Conservation (phyloP, 345 rosid genomes). For the Odontarrhena argentea region DNA sequence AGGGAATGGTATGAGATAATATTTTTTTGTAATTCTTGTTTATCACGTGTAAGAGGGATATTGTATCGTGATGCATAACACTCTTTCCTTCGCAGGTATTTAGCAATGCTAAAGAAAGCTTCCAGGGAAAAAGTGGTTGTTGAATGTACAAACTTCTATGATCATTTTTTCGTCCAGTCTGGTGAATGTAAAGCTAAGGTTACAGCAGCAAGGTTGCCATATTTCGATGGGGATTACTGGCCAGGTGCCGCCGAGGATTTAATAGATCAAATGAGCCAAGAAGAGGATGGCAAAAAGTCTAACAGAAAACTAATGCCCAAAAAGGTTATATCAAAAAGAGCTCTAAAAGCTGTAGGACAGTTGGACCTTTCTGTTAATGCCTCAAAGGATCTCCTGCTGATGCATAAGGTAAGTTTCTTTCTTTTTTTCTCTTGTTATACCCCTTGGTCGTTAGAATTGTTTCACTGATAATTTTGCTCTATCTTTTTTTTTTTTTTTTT, state of each 20-base stretch:
- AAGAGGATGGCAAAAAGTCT: constrained; percentile 89
- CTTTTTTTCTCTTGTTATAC: background rate
- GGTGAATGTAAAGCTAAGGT: constrained; percentile 93
- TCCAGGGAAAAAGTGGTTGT: constrained; percentile 80
- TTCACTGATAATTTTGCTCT: constrained; percentile 8
- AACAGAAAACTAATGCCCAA: constrained; percentile 78
- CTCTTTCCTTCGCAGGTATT: constrained; percentile 62
- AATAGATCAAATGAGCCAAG: constrained; percentile 87
- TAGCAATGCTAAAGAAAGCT: constrained; percentile 88
- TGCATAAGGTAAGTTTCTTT: constrained; percentile 78
- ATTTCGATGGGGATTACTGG: constrained; percentile 99
- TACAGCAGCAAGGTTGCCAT: constrained; percentile 96
- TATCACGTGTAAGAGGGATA: constrained; percentile 17
- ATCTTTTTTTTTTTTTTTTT: too few relatives aligned
- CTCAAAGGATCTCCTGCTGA: constrained; percentile 90
- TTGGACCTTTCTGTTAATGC: constrained; percentile 91
- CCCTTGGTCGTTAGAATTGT: background rate
- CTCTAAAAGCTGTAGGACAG: constrained; percentile 94
- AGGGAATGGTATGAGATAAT: constrained; percentile 79
- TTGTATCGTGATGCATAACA: constrained; percentile 25
- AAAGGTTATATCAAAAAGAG: constrained; percentile 91
- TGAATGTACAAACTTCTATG: constrained; percentile 84
- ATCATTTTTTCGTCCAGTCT: constrained; percentile 80
- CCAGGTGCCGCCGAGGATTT: constrained; percentile 99
- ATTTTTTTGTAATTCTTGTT: constrained; percentile 15